Percentiles rank a stretch among this genome's conserved stretches.
Evolutionary conservation across 2,329 filamentous ascomycete genomes (phyloP).

Genomic region (Aspergillus hortae): DNA sequence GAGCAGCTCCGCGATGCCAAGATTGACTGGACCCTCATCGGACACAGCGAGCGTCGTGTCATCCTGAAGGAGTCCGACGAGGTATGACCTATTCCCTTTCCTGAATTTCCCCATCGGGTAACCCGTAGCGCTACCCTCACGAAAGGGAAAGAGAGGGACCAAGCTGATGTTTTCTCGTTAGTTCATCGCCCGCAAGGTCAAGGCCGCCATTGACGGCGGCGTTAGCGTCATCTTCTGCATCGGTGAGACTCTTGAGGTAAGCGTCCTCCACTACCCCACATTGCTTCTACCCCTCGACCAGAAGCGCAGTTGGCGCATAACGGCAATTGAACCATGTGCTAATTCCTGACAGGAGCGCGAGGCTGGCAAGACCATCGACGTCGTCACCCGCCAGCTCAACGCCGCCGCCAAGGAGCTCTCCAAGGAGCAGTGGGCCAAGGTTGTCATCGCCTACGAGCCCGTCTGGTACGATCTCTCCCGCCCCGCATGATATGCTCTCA

Average conservation of each 20-base stretch:
- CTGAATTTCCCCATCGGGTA: neutral
- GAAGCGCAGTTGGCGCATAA: neutral
- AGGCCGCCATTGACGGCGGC: conserved; percentile 82
- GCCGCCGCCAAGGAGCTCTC: conserved; percentile 66
- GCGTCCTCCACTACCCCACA: conserved; percentile 13
- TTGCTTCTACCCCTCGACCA: neutral
- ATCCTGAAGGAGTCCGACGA: conserved; percentile 83
- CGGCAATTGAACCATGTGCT: conserved; percentile 11
- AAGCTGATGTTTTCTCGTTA: conserved; percentile 17
- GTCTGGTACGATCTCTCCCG: conserved; percentile 69
- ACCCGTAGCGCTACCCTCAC: neutral
- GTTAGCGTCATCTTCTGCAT: conserved; percentile 94
- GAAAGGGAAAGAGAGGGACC: neutral
- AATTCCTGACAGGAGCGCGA: conserved; percentile 64
- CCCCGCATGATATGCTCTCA: neutral
- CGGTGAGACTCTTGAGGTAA: conserved; percentile 80
- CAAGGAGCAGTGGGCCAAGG: conserved; percentile 82
- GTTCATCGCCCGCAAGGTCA: conserved; percentile 89
- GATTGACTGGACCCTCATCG: conserved; percentile 86
- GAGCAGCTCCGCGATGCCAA: conserved; percentile 84
- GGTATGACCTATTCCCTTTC: conserved; percentile 29
- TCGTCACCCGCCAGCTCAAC: conserved; percentile 70
- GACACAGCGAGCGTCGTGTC: conserved; percentile 91
- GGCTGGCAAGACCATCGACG: conserved; percentile 73
- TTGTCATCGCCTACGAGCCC: conserved; percentile 97